Base-by-base conservation (phyloP, 495 filamentous ascomycete genomes). In the Trichocladium uniseriatum region DNA sequence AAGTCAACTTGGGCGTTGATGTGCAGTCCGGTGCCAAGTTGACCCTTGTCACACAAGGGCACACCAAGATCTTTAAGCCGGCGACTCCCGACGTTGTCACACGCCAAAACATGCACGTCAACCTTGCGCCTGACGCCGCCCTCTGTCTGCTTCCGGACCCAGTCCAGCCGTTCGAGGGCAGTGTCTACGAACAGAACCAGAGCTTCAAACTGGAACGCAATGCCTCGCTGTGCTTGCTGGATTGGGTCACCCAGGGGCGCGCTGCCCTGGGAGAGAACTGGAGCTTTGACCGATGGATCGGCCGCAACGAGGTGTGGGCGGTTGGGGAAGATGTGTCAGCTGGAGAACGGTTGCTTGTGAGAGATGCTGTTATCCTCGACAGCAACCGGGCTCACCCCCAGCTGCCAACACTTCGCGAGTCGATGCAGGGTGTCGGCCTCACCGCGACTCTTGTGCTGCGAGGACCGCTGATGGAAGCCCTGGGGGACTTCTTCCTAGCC, bases 121-220 rank as follows among this genome's bases (percentile, higher is more conserved):
- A 64, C 6, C 69, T 96, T 15, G 71, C 71, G 43, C 56, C 72
- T 2, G 72, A 72, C 29, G 80, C 84, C 3, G 83, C 82, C 3
- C 69, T 96, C n/a, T 87, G 86, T 61, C 83, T 95, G 19, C 78
- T 95, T n/a, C 94, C 94, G 0, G 92, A 98, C 61, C 91, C 92
- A 1, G 81, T 92, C 3, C 94, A 95, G 55, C 92, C 92, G 7
- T 95, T 91, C 63, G 79, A 74, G 34, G 74, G 72, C 42, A 91
- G 86, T 54, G 75, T 82, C 21, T 96, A 94, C 61, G 81, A 83
- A 49, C 91, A 96, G 64, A 68, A 68, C 9, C 92, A 97, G 58
- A 74, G 78, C 22, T 92, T 95, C 59, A 73, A 75, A 9, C 55
- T 96, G 8, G 76, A 81, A 21, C 59, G 70, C 2, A 67, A 58